Base-by-base conservation (phyloP, 306 rosid species). In the Fragaria nilgerrensis region DNA sequence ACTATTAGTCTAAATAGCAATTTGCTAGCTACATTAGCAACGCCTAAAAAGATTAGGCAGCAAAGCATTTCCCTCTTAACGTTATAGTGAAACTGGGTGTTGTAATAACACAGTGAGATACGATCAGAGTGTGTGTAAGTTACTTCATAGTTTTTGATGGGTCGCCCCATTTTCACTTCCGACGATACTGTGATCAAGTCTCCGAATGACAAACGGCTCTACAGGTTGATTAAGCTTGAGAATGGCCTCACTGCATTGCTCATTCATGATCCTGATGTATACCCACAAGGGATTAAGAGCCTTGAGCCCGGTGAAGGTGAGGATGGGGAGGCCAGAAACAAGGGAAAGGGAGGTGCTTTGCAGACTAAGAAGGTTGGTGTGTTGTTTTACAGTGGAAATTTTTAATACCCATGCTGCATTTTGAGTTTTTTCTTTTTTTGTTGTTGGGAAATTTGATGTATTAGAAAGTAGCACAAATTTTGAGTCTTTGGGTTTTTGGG, bases 321-420 rank as follows among this genome's bases (percentile, higher is more conserved):
- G 0, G 89, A 80, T 0, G 89, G 81, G 0, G 92, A 62, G 0
- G 82, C 48, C 61, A 74, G 75, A 70, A 89, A 79, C 29, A 67
- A 66, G 68, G 81, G 72, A 71, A 82, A 53, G 15, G 87, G 80
- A 48, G 86, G 72, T 68, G 89, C 85, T 83, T 50, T 86, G 56
- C 96, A 85, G 84, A 90, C 92, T 79, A 92, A 95, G 84, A 95
- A 87, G 96, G 98, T 95, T 82, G 41, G 82, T 63, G 49, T 0
- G 23, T 66, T 27, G 19, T 10, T 45, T 78, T 62, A 27, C 0
- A 29, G 20, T 62, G 9, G 0, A 29, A 27, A 29, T 27, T n/a
- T 45, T 72, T 47, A 70, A 55, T 70, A 55, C 58, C 81, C 71
- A 76, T 50, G 39, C 76, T 11, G 20, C 43, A 14, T 62, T 62